Conservation (phyloP, 192 early-diverging fungal species). For the Coemansia sp. region DNA sequence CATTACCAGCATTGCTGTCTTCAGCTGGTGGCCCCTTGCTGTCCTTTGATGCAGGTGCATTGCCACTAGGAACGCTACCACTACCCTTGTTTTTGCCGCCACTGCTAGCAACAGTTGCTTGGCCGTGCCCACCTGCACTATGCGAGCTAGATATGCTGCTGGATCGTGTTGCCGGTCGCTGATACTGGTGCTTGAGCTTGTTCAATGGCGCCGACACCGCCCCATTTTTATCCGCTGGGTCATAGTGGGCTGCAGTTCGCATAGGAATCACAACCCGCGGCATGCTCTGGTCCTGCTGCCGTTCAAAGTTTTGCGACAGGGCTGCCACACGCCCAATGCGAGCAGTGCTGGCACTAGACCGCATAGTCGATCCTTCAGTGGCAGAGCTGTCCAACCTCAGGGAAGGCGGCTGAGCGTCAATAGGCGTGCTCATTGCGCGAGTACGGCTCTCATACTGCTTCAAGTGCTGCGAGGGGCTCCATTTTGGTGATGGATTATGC, state of each 20-base stretch:
- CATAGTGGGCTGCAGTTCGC: conserved; percentile 5
- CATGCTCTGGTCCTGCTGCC: conserved; percentile 10
- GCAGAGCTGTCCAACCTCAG: not conserved
- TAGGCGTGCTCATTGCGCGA: conserved; percentile 46
- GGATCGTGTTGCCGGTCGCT: conserved; percentile 31
- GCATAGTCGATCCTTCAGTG: conserved; percentile 1
- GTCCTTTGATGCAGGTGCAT: not conserved
- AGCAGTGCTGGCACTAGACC: conserved; percentile 13
- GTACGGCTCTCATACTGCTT: conserved; percentile 20
- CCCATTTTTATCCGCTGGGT: not conserved
- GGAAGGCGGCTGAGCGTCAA: conserved; percentile 30
- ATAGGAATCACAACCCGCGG: conserved; percentile 31
- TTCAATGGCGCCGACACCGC: conserved; percentile 37
- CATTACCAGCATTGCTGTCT: not conserved
- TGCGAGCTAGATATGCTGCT: conserved; percentile 52
- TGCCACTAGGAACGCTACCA: no score
- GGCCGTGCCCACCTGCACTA: conserved; percentile 40
- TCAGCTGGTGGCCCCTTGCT: not conserved
- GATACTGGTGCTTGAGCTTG: not conserved
- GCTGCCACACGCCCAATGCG: conserved; percentile 52
- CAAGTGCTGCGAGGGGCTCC: conserved; percentile 8
- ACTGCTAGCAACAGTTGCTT: conserved; percentile 21
- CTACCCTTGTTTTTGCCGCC: not conserved
- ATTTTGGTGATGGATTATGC: not conserved
- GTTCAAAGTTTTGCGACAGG: conserved; percentile 53